A percentile compares a stretch with the other conserved stretches of the same genome.
Evolutionary conservation across 116 monocot genomes (phyloP).

Genomic region (Dioscorea cayenensis): DNA sequence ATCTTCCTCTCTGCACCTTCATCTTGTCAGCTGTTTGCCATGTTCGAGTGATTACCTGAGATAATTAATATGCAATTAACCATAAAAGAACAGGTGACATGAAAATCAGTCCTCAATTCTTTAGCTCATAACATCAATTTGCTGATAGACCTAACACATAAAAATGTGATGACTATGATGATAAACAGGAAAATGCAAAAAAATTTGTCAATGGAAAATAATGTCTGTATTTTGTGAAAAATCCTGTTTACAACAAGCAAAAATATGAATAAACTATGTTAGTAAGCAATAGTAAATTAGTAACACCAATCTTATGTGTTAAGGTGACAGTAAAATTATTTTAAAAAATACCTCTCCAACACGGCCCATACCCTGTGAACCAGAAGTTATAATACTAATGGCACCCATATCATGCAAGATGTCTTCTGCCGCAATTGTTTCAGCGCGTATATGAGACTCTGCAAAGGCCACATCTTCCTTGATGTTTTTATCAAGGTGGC

Average conservation of each 20-base stretch:
- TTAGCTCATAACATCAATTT: no score
- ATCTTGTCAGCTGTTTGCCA: conserved; percentile 99
- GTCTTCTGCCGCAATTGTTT: conserved; percentile 98
- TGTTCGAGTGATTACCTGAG: conserved; percentile 85
- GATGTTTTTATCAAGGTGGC: conserved; percentile 91
- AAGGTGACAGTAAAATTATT: not conserved
- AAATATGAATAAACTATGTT: no score
- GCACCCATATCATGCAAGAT: conserved; percentile 97
- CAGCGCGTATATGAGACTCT: conserved; percentile 80
- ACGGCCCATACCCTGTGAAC: conserved; percentile 98
- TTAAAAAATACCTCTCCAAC: conserved; percentile 81
- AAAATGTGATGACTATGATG: no score
- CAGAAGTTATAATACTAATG: conserved; percentile 94
- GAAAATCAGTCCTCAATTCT: no score
- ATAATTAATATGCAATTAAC: not conserved
- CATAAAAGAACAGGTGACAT: no score
- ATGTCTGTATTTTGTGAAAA: no score
- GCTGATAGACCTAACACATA: no score
- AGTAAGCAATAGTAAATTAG: no score
- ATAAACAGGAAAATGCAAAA: no score
- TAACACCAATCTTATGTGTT: not conserved
- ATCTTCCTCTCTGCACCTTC: conserved; percentile 83
- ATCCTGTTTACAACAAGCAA: no score
- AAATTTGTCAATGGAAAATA: no score
- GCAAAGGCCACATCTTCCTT: conserved; percentile 96